Base-by-base conservation (phyloP, 345 rosid species). In the Brassica nigra region DNA sequence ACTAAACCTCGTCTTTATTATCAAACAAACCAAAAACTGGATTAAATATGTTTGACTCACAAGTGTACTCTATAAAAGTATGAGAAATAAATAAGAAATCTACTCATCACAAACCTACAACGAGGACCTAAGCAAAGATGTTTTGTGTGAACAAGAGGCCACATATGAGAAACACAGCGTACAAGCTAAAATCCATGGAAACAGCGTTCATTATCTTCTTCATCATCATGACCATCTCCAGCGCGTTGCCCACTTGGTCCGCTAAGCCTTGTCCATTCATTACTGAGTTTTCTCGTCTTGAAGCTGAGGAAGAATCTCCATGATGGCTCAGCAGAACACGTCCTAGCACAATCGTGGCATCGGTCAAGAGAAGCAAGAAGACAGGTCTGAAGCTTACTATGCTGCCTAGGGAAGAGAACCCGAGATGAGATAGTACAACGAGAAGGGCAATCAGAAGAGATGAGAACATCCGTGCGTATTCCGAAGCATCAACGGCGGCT, bases 141-240 rank as follows among this genome's bases (percentile, higher is more conserved):
- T 28, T 78, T 74, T 52, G 71, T 6, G 79, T 69, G 39, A 73
- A 88, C 83, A 85, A 85, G 37, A 89, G 76, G 70, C 94, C 91
- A 77, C 91, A 87, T 6, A 89, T 79, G 34, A 89, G 81, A 42
- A 88, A 86, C 63, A 87, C 71, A 2, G 88, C 81, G 58, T 91
- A 90, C 15, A 92, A 71, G 75, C 94, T 88, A 76, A 87, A 89
- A 80, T 92, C 97, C 89, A 90, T 88, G 44, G 88, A 57, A 15
- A 86, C 66, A 1, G 97, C 97, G 49, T 92, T 90, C 66, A 89
- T 73, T 62, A 84, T 87, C 85, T 86, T 95, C 87, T 84, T 83
- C 74, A 85, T 37, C 79, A 88, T 76, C 80, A 90, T 76, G 68
- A 85, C 89, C 2, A 77, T 75, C 88, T 92, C 97, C 84, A 95